Evolutionary conservation across 129 eudicot species (phyloP), one percentile per base, ranked within the genome.

Genomic region (Centella asiatica): DNA sequence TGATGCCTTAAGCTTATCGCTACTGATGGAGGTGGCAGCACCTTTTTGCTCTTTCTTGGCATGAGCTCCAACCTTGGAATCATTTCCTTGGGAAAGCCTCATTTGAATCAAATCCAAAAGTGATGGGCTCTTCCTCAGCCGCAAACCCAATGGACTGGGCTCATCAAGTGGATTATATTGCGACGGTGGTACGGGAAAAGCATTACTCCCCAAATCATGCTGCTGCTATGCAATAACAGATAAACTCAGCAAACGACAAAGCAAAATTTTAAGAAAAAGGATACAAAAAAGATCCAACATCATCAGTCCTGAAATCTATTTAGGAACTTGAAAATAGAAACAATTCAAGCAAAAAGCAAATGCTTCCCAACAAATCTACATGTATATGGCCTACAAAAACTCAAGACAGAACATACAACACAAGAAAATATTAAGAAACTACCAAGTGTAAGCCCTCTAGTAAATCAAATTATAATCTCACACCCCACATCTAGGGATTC

Each of bases 111-210:
- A 77, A 74, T 90, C 95, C 76, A 90, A 68, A 23, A 90, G 89
- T 1, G 97, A 90, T 0, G 95, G 95, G 39, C 82, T 81, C 68
- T 90, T 90, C 78, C 85, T 73, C 28, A 90, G 71, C 20, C 85
- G 80, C 67, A 90, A 73, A 47, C 97, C 97, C 62, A 90, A 76
- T 11, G 97, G 95, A 75, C 94, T 84, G 0, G 97, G 97, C 77
- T 86, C 97, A 26, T 83, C 89, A 32, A 90, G 74, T 5, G 79
- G 95, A 74, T 90, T 79, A 58, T 79, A 44, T 19, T 72, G 81
- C 31, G 71, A 66, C 25, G 70, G 82, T 32, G 81, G 20, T 40
- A 50, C 74, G 20, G 72, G 44, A 72, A 66, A 67, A 24, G 36
- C 55, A 57, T 56, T 68, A 13, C 0, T 67, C 22, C 83, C 80